phyloP scores from a whole-genome alignment of 2,329 filamentous ascomycete species.

The Verticillium isaacii region DNA sequence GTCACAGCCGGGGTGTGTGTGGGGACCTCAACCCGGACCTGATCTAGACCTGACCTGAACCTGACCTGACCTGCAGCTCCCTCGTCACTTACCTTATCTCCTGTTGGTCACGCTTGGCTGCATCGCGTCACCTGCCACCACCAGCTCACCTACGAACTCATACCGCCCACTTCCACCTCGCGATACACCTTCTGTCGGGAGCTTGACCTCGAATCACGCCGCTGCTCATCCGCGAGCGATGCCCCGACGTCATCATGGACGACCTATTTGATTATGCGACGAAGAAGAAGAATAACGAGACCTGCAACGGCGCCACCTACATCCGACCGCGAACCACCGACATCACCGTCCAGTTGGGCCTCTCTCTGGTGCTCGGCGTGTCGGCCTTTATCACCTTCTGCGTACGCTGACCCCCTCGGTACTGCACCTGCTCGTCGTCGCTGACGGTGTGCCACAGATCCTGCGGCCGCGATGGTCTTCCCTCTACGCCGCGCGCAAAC shows the following conservation, averaged over 20 bases:
- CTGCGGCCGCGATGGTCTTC: conserved; percentile 87
- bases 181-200: neutral
- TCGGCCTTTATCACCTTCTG: conserved; percentile 74
- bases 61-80: neutral
- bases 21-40: neutral
- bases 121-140: neutral
- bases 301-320: conserved; percentile 16
- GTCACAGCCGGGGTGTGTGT: neutral
- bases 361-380: conserved; percentile 67
- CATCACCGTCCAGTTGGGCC: conserved; percentile 60
- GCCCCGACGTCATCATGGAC: conserved; percentile 8
- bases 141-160: neutral
- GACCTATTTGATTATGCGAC: conserved; percentile 4
- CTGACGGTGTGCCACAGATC: conserved; percentile 44
- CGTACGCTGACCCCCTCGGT: conserved; percentile 36
- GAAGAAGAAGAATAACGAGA: conserved; percentile 7
- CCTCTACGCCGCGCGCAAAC: conserved; percentile 85
- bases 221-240: neutral
- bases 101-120: neutral
- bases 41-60: too few species aligned
- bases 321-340: conserved; percentile 17
- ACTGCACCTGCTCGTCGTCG: neutral
- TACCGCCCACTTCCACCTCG: neutral
- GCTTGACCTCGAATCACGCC: neutral
- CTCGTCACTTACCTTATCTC: neutral